Conservation (phyloP, 495 filamentous ascomycete genomes). For the Penicillium ucsense region DNA sequence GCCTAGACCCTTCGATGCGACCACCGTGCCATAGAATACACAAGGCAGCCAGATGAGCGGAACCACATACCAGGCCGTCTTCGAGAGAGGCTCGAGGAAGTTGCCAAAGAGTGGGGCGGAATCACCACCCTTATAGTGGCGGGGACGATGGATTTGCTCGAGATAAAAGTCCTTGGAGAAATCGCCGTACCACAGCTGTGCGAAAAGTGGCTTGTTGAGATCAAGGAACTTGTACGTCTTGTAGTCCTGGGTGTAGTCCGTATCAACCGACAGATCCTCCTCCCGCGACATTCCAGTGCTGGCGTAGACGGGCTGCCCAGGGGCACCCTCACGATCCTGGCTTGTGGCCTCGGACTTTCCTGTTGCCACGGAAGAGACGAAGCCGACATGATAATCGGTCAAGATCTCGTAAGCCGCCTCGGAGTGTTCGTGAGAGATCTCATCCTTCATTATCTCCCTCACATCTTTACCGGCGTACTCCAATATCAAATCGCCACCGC, state of each 20-base stretch:
- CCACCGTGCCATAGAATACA: conserved; percentile 62
- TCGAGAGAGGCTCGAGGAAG: conserved; percentile 88
- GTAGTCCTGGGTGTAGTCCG: conserved; percentile 65
- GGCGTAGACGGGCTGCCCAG: conserved; percentile 49
- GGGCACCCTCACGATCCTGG: conserved; percentile 19
- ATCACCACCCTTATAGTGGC: conserved; percentile 86
- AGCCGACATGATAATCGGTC: conserved; percentile 73
- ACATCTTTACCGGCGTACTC: conserved; percentile 89
- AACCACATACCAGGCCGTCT: conserved; percentile 88
- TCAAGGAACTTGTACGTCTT: conserved; percentile 89
- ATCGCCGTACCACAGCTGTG: conserved; percentile 80
- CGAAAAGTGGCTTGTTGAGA: conserved; percentile 71
- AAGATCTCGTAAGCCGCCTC: conserved; percentile 92
- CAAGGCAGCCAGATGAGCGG: conserved; percentile 80
- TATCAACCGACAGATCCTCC: conserved; percentile 80
- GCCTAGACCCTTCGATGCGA: conserved; percentile 52
- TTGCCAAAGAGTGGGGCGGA: conserved; percentile 96
- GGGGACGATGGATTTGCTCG: conserved; percentile 87
- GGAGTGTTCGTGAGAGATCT: conserved; percentile 71
- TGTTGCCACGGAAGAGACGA: conserved; percentile 41
- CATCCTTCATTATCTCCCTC: conserved; percentile 70
- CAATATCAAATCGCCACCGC: conserved; percentile 78
- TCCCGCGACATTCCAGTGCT: conserved; percentile 75
- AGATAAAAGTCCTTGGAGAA: conserved; percentile 94
- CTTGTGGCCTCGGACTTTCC: conserved; percentile 8